Conservation (phyloP, 2,329 filamentous ascomycete species). For the Aspergillus spinulosporus region DNA sequence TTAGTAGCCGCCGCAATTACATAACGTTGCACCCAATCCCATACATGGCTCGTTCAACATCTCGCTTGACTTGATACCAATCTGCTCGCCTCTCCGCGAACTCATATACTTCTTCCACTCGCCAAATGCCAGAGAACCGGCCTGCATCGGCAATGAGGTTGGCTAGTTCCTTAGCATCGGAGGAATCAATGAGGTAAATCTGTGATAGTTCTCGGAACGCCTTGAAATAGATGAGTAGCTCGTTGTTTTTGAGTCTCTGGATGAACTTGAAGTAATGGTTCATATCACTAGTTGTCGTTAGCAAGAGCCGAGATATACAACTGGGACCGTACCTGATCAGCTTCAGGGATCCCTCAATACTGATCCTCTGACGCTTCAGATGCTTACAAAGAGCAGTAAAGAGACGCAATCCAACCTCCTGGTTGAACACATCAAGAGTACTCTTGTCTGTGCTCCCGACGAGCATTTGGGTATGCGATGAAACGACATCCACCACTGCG, state of each 20-base stretch:
- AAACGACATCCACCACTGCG: constrained; percentile 80
- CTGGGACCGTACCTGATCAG: constrained; percentile 65
- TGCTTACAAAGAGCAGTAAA: constrained; percentile 95
- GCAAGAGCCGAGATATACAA: background rate
- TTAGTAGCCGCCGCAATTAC: constrained; percentile 51
- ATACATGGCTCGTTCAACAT: constrained; percentile 96
- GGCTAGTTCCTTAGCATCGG: constrained; percentile 90
- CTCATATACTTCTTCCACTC: constrained; percentile 95
- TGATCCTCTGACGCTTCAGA: constrained; percentile 91
- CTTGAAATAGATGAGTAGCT: constrained; percentile 85
- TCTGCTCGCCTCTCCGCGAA: constrained; percentile 92
- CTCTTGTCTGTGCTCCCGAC: constrained; percentile 95
- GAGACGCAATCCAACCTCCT: constrained; percentile 89
- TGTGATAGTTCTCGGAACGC: constrained; percentile 90
- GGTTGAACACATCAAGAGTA: constrained; percentile 97
- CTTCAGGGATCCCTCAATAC: constrained; percentile 82
- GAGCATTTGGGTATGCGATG: constrained; percentile 87
- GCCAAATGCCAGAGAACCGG: constrained; percentile 87
- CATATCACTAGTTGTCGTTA: constrained; percentile 67
- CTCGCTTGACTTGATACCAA: constrained; percentile 85
- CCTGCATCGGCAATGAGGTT: constrained; percentile 90
- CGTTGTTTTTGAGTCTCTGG: constrained; percentile 74
- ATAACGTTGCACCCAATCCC: constrained; percentile 85
- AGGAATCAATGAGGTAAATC: constrained; percentile 87
- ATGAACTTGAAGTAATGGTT: constrained; percentile 90